phyloP scores from a whole-genome alignment of 768 basidiomycete genomes.

The Cantharellus cinnabarinus region DNA sequence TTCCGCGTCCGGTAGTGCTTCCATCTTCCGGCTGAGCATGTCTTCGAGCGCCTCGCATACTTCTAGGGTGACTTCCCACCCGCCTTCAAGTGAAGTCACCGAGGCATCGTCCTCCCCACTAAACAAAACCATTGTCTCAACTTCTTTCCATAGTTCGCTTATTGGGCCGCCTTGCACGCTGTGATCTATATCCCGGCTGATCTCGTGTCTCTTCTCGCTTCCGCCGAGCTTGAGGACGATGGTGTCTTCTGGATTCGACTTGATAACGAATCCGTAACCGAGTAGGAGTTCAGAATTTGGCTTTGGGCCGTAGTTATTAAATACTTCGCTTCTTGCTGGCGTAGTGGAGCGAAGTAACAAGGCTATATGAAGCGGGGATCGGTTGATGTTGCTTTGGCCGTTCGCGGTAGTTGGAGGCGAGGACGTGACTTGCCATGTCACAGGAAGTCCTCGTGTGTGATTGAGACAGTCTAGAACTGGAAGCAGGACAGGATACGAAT shows the following conservation, averaged over 20 bases:
- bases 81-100: conserved; percentile 10
- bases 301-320: conserved; percentile 87
- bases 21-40: conserved; percentile 37
- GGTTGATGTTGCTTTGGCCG: neutral
- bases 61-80: conserved; percentile 46
- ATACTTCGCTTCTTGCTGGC: conserved; percentile 33
- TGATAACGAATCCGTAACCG: conserved; percentile 76
- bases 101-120: conserved; percentile 13
- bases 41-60: conserved; percentile 41
- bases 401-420: neutral
- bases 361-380: conserved; percentile 26
- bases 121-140: conserved; percentile 12
- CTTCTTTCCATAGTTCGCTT: conserved; percentile 2
- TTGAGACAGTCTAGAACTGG: conserved; percentile 79
- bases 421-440: conserved; percentile 50
- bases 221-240: conserved; percentile 63
- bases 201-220: conserved; percentile 23
- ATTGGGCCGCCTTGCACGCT: neutral
- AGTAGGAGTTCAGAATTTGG: conserved; percentile 78
- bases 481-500: conserved; percentile 55
- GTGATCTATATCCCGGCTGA: conserved; percentile 24
- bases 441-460: conserved; percentile 57
- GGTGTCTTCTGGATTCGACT: conserved; percentile 68
- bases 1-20: conserved; percentile 26
- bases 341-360: conserved; percentile 34